Evolutionary conservation across 1,284 basidiomycete genomes (phyloP), one percentile per base, ranked within the genome.

Genomic region (Tausonia pullulans): DNA sequence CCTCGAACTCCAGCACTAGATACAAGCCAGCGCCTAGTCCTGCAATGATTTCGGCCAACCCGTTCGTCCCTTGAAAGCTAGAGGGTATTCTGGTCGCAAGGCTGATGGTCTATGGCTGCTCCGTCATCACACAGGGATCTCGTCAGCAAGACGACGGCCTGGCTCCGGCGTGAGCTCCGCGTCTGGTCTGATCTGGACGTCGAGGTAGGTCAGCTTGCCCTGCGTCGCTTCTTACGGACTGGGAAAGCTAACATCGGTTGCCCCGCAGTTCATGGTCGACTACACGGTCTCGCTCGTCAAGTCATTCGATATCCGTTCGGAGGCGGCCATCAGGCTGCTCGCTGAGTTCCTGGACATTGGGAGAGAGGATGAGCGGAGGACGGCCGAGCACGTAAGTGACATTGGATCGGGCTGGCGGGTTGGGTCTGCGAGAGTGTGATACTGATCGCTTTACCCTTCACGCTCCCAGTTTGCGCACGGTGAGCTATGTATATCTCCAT

Each of bases 251-350:
- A 27, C 27, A 27, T 27, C 27, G 27, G 27, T 27, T 27, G 27
- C 52, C 66, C 86, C 84, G 87, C 87, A 68, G 71, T 78, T 75
- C 64, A 69, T 79, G 39, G 79, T 78, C 3, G 87, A 84, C 1
- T 89, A 92, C 76, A 87, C 85, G 27, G 78, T 92, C 63, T 88
- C 87, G 2, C 79, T 94, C 69, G 87, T 93, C 83, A 88, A 89
- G 74, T 81, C 87, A 1, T 83, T 93, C 64, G 90, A 94, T 75
- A 87, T 93, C 65, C 87, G 90, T 54, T 87, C 89, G 9, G 88
- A 93, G 74, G 83, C 86, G 39, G 87, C 89, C 45, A 81, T 93
- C 55, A 86, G 87, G 69, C 76, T 93, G 9, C 78, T 94, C 4
- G 80, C 87, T 10, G 90, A 92, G 69, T 90, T 91, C 74, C 79